A percentile compares a stretch with the other conserved stretches of the same genome.
phyloP scores from a whole-genome alignment of 2,329 filamentous ascomycete species.

The Aspergillus transmontanensis region DNA sequence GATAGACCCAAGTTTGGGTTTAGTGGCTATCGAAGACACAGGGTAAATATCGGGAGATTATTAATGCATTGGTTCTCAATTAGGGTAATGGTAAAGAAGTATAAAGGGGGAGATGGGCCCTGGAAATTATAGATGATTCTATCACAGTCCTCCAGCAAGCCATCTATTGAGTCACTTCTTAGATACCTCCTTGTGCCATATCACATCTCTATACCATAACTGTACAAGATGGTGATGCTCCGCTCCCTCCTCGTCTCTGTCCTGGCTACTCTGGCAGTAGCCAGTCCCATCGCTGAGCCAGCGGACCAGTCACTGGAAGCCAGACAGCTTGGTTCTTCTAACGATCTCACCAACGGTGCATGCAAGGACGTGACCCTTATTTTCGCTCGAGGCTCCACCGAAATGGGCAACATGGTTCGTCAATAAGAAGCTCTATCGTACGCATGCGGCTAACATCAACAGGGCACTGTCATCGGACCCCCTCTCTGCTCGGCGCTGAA shows the following conservation, averaged over 20 bases:
- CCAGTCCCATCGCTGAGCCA: constrained; percentile 14
- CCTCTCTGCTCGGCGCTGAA: constrained; percentile 32
- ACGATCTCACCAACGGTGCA: constrained; percentile 40
- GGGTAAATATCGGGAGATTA: constrained; percentile 1
- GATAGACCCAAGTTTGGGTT: not conserved
- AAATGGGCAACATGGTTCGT: constrained; percentile 43
- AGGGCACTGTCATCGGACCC: constrained; percentile 35
- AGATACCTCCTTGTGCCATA: not conserved
- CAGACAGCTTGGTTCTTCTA: constrained; percentile 26
- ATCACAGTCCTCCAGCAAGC: not conserved
- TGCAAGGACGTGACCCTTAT: constrained; percentile 44
- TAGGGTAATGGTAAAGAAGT: not conserved
- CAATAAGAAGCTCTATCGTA: not conserved
- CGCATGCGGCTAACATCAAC: not conserved
- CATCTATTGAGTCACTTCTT: not conserved
- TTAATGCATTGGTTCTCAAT: not conserved
- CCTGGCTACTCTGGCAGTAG: constrained; percentile 19
- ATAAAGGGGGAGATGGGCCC: not conserved
- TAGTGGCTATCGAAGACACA: not conserved
- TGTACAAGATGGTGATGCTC: constrained; percentile 16
- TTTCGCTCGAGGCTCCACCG: constrained; percentile 45
- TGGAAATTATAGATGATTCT: no score
- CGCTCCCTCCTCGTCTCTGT: constrained; percentile 15
- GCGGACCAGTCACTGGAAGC: constrained; percentile 1
- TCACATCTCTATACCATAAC: not conserved